Evolutionary conservation across 768 basidiomycete genomes (phyloP).

Genomic region (Macrolepiota dolichaula): DNA sequence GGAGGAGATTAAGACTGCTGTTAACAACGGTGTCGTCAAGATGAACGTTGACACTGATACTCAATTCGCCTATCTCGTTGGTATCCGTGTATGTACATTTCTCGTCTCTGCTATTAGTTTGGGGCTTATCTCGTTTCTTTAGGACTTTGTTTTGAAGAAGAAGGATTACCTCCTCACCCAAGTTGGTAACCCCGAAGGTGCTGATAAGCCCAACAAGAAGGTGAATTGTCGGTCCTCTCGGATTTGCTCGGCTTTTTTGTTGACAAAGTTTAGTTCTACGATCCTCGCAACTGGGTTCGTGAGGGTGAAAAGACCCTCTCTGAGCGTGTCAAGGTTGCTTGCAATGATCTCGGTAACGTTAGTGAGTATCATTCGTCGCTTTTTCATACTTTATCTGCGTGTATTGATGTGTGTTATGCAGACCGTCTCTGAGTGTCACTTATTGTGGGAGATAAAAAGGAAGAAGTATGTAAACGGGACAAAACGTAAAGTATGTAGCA

Average conservation of each 20-base stretch:
- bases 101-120: not conserved
- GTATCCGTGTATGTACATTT: constrained; percentile 60
- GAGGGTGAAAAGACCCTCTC: constrained; percentile 94
- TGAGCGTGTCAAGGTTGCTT: constrained; percentile 91
- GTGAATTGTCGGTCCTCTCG: constrained; percentile 26
- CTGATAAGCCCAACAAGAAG: constrained; percentile 99
- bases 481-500: not conserved
- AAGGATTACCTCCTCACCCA: constrained; percentile 85
- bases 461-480: not conserved
- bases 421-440: constrained; percentile 1
- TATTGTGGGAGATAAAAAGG: not conserved
- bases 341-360: constrained; percentile 76
- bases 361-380: constrained; percentile 10
- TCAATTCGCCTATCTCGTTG: constrained; percentile 86
- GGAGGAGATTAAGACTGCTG: constrained; percentile 92
- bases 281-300: constrained; percentile 97
- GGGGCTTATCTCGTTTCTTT: not conserved
- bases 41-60: constrained; percentile 99
- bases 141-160: constrained; percentile 87
- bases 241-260: not conserved
- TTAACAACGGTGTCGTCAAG: constrained; percentile 91
- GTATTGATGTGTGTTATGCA: not conserved
- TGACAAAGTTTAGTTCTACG: constrained; percentile 60
- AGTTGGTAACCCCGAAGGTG: constrained; percentile 95
- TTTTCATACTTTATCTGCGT: not conserved